A percentile compares a stretch with the other conserved stretches of the same genome.
Conservation (phyloP, 805 yeast genomes). For the Hanseniaspora meyeri region DNA sequence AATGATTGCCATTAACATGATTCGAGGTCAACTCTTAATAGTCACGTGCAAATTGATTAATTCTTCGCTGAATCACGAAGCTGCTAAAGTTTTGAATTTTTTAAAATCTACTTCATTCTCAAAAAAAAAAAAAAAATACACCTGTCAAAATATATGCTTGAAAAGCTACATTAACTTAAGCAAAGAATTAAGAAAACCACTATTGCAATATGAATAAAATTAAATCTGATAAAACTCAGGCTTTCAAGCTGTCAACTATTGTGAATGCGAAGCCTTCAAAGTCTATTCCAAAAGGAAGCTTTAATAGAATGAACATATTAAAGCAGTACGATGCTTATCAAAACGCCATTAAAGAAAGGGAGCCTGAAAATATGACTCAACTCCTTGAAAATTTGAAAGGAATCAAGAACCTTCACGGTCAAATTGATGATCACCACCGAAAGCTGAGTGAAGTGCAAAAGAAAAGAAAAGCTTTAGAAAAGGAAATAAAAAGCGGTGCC, state of each 20-base stretch:
- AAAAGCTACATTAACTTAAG: too few relatives aligned
- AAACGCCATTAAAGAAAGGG: constrained; percentile 23
- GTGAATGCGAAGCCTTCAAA: constrained; percentile 2
- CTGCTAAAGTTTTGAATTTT: too few relatives aligned
- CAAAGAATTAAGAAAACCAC: too few relatives aligned
- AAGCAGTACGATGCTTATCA: constrained; percentile 17
- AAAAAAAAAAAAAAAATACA: too few relatives aligned
- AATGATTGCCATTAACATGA: too few relatives aligned
- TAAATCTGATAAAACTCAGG: neutral
- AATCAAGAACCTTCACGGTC: constrained; percentile 23
- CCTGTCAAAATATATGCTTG: too few relatives aligned
- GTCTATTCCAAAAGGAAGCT: constrained; percentile 18
- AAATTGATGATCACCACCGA: constrained; percentile 17
- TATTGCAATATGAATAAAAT: neutral
- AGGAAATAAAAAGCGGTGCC: constrained; percentile 20
- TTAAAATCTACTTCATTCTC: too few relatives aligned
- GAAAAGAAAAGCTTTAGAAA: constrained; percentile 24
- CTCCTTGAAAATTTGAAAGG: constrained; percentile 21
- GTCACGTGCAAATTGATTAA: too few relatives aligned
- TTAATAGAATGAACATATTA: constrained; percentile 22
- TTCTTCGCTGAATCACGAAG: too few relatives aligned
- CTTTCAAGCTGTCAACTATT: neutral
- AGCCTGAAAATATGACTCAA: constrained; percentile 20
- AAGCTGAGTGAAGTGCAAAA: constrained; percentile 24
- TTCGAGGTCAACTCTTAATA: too few relatives aligned